Evolutionary conservation across 768 basidiomycete genomes (phyloP), one percentile per base, ranked within the genome.

Genomic region (Podaxis mareebaensis): DNA sequence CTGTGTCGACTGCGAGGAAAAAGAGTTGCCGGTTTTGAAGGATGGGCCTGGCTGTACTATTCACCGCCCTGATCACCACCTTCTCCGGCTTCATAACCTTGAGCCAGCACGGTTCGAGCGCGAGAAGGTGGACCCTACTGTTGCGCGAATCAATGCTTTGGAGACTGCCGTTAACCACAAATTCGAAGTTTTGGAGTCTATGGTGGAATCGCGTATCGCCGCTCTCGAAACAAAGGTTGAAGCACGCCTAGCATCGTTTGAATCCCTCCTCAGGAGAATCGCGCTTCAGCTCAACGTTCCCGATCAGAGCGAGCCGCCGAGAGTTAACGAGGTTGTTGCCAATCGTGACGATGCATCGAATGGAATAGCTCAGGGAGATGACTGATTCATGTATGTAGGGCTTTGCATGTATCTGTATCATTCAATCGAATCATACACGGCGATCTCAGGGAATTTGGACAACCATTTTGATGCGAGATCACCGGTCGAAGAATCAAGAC

Each of bases 191-290:
- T 28, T 63, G 30, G 54, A 55, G 12, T 17, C 54, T 6, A 39
- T 13, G 22, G 20, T 63, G 3, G 61, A 48, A 6, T 38, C 36
- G 3, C 36, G 60, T 12, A 40, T 61, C 17, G 20, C n/a, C 22
- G 38, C 52, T 13, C 39, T 61, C 4, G 60, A 61, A 53, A 40
- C 11, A 17, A 58, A 64, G n/a, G 49, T 64, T 4, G 56, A 56
- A 8, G 48, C 63, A 36, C 44, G 56, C 24, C 40, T 64, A 39
- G 40, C 55, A 20, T 58, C 63, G 36, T 57, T 64, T 30, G 63
- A 64, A 42, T 46, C 54, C 3, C 44, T 64, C 36, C 56, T 64
- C 15, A 11, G 49, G 49, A 52, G 49, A 36, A 60, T 60, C 7
- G 59, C 59, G 12, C 30, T 52, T 24, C 59, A 60, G 26, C 51